phyloP scores from a whole-genome alignment of 768 basidiomycete genomes.

The Tremella yokohamensis region DNA sequence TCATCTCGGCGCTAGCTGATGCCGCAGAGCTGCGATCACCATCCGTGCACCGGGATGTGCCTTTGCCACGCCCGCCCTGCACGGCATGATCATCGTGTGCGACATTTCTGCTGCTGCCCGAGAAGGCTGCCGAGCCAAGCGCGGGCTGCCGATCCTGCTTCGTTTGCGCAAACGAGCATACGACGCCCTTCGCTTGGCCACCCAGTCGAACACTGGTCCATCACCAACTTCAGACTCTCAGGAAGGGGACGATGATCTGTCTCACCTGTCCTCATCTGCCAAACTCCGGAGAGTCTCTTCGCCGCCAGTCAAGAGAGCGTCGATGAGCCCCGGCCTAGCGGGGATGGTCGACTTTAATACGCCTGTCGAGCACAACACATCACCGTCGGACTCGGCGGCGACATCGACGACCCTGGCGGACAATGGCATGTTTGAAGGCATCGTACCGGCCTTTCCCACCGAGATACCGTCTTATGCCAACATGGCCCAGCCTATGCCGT shows the following conservation, averaged over 20 bases:
- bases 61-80: slow-evolving; percentile 44
- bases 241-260: slow-evolving; percentile 44
- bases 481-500: not conserved
- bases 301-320: not conserved
- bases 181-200: slow-evolving; percentile 21
- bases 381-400: not conserved
- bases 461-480: not conserved
- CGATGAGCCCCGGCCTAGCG: not conserved
- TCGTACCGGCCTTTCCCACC: slow-evolving; percentile 26
- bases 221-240: not conserved
- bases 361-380: not conserved
- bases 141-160: slow-evolving; percentile 41
- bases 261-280: slow-evolving; percentile 35
- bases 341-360: not conserved
- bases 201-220: not conserved
- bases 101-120: slow-evolving; percentile 45
- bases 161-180: slow-evolving; percentile 43
- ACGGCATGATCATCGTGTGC: slow-evolving; percentile 45
- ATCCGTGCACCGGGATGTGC: slow-evolving; percentile 43
- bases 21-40: slow-evolving; percentile 36
- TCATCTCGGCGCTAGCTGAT: slow-evolving; percentile 6
- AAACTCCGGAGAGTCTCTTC: slow-evolving; percentile 32
- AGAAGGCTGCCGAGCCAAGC: slow-evolving; percentile 46
- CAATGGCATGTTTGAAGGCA: slow-evolving; percentile 23
- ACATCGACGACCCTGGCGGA: slow-evolving; percentile 27